Evolutionary conservation across 1,284 basidiomycete species (phyloP).

Genomic region (Pisolithus thermaeus): DNA sequence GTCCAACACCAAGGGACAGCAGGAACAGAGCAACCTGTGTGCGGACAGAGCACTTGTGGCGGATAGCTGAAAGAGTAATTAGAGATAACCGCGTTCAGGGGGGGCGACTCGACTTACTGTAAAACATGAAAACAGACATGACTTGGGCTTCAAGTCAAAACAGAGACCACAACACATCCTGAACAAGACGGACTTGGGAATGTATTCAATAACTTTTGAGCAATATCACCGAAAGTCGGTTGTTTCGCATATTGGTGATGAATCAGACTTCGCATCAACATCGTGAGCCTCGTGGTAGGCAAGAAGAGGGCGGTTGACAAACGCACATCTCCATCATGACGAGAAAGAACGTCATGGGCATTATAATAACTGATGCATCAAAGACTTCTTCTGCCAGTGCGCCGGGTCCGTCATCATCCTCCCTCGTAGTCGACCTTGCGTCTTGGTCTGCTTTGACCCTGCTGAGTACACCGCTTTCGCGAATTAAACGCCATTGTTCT

Average conservation of each 20-base stretch:
- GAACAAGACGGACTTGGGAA: constrained; percentile 55
- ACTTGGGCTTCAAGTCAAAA: constrained; percentile 36
- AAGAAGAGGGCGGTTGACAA: not conserved
- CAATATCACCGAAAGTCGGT: constrained; percentile 40
- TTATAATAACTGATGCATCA: constrained; percentile 52
- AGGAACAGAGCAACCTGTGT: constrained; percentile 55
- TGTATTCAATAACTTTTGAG: constrained; percentile 51
- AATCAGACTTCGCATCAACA: constrained; percentile 46
- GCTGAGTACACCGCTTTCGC: constrained; percentile 59
- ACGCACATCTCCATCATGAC: constrained; percentile 76
- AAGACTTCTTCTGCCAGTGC: constrained; percentile 65
- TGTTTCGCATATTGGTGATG: constrained; percentile 69
- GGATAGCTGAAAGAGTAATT: constrained; percentile 40
- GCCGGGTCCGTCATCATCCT: constrained; percentile 32
- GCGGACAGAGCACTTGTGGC: constrained; percentile 50
- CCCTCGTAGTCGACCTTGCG: constrained; percentile 1
- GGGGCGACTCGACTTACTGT: constrained; percentile 44
- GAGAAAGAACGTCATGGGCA: constrained; percentile 66
- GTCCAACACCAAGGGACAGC: constrained; percentile 51
- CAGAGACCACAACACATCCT: not conserved
- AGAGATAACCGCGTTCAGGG: constrained; percentile 1
- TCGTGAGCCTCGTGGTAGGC: constrained; percentile 3
- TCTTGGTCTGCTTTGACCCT: constrained; percentile 24
- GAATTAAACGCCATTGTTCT: constrained; percentile 72
- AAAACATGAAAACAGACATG: constrained; percentile 69